Evolutionary conservation across 805 yeast species (phyloP).

Genomic region (Sugiyamaella marilandica): DNA sequence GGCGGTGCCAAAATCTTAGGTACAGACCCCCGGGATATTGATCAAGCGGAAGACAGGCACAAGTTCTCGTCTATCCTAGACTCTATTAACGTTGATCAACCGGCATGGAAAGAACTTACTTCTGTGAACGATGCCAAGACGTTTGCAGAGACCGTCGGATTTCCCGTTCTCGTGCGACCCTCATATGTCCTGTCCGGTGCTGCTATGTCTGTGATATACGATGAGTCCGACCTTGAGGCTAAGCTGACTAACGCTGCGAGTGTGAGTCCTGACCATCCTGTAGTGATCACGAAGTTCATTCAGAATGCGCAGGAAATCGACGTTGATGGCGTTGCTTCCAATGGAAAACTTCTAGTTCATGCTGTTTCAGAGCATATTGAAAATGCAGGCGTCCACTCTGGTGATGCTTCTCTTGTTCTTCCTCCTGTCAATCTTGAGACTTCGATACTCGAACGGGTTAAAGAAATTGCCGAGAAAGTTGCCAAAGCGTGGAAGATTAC

Average conservation of each 20-base stretch:
- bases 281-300: constrained; percentile 92
- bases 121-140: constrained; percentile 77
- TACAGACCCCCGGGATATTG: constrained; percentile 91
- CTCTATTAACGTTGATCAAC: constrained; percentile 91
- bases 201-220: constrained; percentile 91
- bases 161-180: constrained; percentile 96
- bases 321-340: constrained; percentile 90
- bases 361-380: constrained; percentile 97
- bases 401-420: constrained; percentile 92
- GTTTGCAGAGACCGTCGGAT: constrained; percentile 82
- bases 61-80: constrained; percentile 93
- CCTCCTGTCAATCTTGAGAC: constrained; percentile 83
- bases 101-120: constrained; percentile 94
- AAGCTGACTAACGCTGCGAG: constrained; percentile 85
- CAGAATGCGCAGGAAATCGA: constrained; percentile 96
- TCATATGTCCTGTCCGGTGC: constrained; percentile 97
- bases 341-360: constrained; percentile 86
- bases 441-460: constrained; percentile 62
- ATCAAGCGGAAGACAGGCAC: constrained; percentile 97
- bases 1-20: constrained; percentile 88
- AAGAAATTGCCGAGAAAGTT: constrained; percentile 87
- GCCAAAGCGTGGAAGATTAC: constrained; percentile 93
- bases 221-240: constrained; percentile 69
- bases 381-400: constrained; percentile 98
- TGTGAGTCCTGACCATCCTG: constrained; percentile 95